These are phyloP conservation scores for Triticum turgidum DNA, from an alignment of 176 grass and related monocot genomes.

Conservation along the genomic window DNA sequence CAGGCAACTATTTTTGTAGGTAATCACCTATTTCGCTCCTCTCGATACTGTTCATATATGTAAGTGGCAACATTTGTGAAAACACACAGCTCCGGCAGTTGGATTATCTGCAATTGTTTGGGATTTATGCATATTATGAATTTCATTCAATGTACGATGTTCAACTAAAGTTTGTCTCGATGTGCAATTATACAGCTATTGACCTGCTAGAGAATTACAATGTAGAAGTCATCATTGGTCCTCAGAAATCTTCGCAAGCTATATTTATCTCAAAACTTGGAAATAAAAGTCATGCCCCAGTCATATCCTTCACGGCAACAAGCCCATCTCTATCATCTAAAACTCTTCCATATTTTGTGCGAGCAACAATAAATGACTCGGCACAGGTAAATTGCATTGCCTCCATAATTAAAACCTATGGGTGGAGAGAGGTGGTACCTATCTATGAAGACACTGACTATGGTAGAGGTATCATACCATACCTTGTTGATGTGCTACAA, in stretches of 20 bases:
- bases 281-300: conserved; percentile 43
- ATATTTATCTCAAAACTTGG: conserved; percentile 44
- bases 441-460: conserved; percentile 53
- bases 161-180: not conserved
- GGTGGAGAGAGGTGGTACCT: conserved; percentile 51
- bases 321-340: conserved; percentile 32
- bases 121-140: not conserved
- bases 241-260: conserved; percentile 52
- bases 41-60: not conserved
- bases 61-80: not conserved
- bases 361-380: conserved; percentile 43
- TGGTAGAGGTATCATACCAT: conserved; percentile 52
- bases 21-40: not conserved
- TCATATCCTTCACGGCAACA: conserved; percentile 55
- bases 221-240: conserved; percentile 51
- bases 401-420: conserved; percentile 41
- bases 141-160: not conserved
- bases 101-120: not conserved
- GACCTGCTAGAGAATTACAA: conserved; percentile 45
- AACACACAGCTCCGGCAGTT: not conserved
- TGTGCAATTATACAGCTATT: conserved; percentile 29
- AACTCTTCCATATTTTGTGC: conserved; percentile 44
- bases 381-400: conserved; percentile 43
- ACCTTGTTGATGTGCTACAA: conserved; percentile 39
- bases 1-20: not conserved